Percentiles rank a stretch among this genome's conserved stretches.
Conservation (phyloP, 2,329 filamentous ascomycete species). For the Fusarium duplospermum region DNA sequence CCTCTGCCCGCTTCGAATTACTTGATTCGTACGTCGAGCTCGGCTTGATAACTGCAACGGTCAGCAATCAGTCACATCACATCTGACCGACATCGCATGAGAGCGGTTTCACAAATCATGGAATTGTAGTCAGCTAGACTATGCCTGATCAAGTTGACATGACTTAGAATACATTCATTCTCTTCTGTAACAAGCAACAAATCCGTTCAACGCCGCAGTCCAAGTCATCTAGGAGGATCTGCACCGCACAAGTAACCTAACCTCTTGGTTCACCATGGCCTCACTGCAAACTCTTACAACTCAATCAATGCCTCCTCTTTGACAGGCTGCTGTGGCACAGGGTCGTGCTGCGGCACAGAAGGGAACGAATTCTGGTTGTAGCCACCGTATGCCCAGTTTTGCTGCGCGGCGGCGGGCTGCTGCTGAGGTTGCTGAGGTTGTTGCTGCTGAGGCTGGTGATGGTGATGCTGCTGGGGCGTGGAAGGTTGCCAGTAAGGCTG, state of each 20-base stretch:
- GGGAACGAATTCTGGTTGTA: conserved; percentile 74
- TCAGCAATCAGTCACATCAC: background rate
- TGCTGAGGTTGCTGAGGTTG: conserved; percentile 37
- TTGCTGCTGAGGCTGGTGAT: background rate
- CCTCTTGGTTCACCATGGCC: background rate
- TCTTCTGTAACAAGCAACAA: conserved; percentile 12
- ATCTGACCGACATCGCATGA: background rate
- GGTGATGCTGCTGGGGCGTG: conserved; percentile 44
- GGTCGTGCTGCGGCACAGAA: conserved; percentile 63
- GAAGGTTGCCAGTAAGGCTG: conserved; percentile 53
- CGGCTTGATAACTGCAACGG: conserved; percentile 8
- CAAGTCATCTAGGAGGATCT: conserved; percentile 4
- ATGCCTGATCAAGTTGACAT: background rate
- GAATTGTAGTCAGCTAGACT: conserved; percentile 8
- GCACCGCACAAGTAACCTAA: background rate
- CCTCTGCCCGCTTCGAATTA: conserved; percentile 11
- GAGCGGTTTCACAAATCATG: conserved; percentile 13
- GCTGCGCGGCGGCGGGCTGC: conserved; percentile 50
- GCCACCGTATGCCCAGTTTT: conserved; percentile 58
- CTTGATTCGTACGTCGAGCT: conserved; percentile 17
- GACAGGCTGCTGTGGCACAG: conserved; percentile 55
- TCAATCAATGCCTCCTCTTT: conserved; percentile 86
- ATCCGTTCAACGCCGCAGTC: conserved; percentile 27
- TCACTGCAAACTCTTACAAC: conserved; percentile 59
- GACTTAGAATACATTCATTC: conserved; percentile 18